A percentile compares a stretch with the other conserved stretches of the same genome.
These are phyloP conservation scores for Boletus sp. DNA, from an alignment of 1,284 basidiomycete species.

Conservation along the genomic window DNA sequence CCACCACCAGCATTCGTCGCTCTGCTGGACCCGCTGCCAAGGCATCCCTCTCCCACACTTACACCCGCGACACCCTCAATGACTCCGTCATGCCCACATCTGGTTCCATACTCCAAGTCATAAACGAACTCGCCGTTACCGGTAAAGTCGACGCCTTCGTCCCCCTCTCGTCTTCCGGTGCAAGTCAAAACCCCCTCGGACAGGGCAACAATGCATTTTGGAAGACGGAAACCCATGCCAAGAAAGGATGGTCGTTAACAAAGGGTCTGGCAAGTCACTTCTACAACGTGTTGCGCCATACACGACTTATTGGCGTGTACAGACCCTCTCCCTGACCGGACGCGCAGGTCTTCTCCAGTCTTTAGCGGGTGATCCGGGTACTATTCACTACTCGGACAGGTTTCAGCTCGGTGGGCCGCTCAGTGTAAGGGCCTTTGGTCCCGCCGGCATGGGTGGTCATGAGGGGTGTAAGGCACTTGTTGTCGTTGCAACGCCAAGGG, in stretches of 20 bases:
- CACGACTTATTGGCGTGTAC: neutral
- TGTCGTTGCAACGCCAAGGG: neutral
- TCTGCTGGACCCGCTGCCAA: slow-evolving; percentile 80
- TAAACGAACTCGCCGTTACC: slow-evolving; percentile 25
- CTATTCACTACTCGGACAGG: slow-evolving; percentile 70
- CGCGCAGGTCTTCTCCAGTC: slow-evolving; percentile 64
- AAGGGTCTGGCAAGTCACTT: slow-evolving; percentile 52
- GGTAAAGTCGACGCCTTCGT: slow-evolving; percentile 23
- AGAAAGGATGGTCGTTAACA: slow-evolving; percentile 59
- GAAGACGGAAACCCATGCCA: slow-evolving; percentile 71
- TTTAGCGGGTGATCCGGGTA: slow-evolving; percentile 41
- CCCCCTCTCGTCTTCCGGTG: neutral
- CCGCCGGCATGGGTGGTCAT: slow-evolving; percentile 82
- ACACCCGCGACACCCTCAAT: slow-evolving; percentile 78
- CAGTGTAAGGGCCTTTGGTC: slow-evolving; percentile 84
- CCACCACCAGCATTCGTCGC: slow-evolving; percentile 67
- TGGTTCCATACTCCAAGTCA: slow-evolving; percentile 21
- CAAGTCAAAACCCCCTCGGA: slow-evolving; percentile 41
- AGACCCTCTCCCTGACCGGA: slow-evolving; percentile 67
- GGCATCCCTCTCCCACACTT: slow-evolving; percentile 81
- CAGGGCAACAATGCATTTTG: slow-evolving; percentile 66
- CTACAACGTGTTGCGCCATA: too few relatives aligned
- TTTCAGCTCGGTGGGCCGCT: slow-evolving; percentile 95
- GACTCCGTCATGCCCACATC: slow-evolving; percentile 46
- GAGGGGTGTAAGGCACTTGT: slow-evolving; percentile 61